Conservation (phyloP, 768 basidiomycete genomes). For the Boletales sp. region DNA sequence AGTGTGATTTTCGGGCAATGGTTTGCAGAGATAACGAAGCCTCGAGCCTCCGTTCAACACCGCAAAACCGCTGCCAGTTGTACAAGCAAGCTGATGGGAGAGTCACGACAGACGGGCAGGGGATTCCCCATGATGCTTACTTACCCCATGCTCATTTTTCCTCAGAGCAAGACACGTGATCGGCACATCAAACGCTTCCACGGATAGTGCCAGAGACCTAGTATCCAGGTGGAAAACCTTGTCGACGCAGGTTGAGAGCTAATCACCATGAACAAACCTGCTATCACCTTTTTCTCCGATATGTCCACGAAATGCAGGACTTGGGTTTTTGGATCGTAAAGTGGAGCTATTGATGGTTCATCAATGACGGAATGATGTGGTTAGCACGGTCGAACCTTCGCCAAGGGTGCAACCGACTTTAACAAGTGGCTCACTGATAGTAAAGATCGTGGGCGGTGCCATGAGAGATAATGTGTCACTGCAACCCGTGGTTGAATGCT, state of each 20-base stretch:
- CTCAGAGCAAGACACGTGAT: conserved; percentile 59
- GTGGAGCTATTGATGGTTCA: conserved; percentile 41
- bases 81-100: conserved; percentile 14
- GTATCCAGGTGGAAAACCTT: conserved; percentile 38
- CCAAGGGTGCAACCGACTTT: conserved; percentile 54
- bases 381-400: conserved; percentile 44
- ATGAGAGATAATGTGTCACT: conserved; percentile 4
- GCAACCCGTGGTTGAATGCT: background rate
- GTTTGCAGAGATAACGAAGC: conserved; percentile 49
- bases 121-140: background rate
- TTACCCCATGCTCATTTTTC: conserved; percentile 29
- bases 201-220: conserved; percentile 34
- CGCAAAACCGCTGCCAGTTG: conserved; percentile 20
- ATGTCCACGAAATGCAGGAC: conserved; percentile 71
- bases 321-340: conserved; percentile 54
- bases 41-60: conserved; percentile 28
- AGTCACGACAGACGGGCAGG: background rate
- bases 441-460: conserved; percentile 16
- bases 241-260: background rate
- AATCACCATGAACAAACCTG: background rate
- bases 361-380: background rate
- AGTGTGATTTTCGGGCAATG: conserved; percentile 41
- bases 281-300: conserved; percentile 15
- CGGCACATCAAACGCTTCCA: conserved; percentile 51
- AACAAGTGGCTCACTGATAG: conserved; percentile 41